phyloP scores from a whole-genome alignment of 2,329 filamentous ascomycete species.

The Neurospora sp. region DNA sequence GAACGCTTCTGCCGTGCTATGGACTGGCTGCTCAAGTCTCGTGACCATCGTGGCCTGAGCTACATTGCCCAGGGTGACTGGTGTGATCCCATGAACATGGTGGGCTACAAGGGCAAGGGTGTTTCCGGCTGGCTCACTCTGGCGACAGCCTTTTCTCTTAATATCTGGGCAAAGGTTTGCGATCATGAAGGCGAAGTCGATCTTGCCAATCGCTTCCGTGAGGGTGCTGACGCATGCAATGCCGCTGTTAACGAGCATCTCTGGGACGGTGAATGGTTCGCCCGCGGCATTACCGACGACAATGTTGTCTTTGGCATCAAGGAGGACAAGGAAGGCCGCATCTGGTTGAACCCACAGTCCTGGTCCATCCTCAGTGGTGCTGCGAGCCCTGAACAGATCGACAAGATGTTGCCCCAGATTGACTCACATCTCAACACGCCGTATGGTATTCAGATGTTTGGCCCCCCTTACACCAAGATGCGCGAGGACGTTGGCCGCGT shows the following conservation, averaged over 20 bases:
- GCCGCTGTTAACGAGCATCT: constrained; percentile 39
- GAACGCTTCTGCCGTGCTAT: constrained; percentile 46
- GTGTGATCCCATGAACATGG: constrained; percentile 55
- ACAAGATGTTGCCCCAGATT: constrained; percentile 36
- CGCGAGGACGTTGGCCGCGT: constrained; percentile 48
- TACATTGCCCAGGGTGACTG: constrained; percentile 50
- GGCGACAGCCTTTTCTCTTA: constrained; percentile 41
- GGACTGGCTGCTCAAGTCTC: constrained; percentile 42
- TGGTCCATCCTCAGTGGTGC: constrained; percentile 46
- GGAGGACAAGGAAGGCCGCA: constrained; percentile 40
- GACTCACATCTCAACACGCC: constrained; percentile 42
- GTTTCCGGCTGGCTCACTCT: constrained; percentile 50
- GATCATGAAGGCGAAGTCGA: constrained; percentile 30
- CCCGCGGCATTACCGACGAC: constrained; percentile 48
- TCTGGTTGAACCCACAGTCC: constrained; percentile 49
- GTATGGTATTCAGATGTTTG: constrained; percentile 46
- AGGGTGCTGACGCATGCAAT: constrained; percentile 36
- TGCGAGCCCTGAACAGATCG: constrained; percentile 30
- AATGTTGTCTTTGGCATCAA: constrained; percentile 40
- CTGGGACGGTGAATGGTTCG: constrained; percentile 48
- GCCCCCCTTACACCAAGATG: constrained; percentile 42
- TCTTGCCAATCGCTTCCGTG: constrained; percentile 33
- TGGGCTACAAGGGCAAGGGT: constrained; percentile 46
- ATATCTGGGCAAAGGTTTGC: constrained; percentile 43
- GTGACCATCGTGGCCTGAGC: constrained; percentile 42